phyloP scores from a whole-genome alignment of 2,329 filamentous ascomycete species.

The Intubia oerlemansii region DNA sequence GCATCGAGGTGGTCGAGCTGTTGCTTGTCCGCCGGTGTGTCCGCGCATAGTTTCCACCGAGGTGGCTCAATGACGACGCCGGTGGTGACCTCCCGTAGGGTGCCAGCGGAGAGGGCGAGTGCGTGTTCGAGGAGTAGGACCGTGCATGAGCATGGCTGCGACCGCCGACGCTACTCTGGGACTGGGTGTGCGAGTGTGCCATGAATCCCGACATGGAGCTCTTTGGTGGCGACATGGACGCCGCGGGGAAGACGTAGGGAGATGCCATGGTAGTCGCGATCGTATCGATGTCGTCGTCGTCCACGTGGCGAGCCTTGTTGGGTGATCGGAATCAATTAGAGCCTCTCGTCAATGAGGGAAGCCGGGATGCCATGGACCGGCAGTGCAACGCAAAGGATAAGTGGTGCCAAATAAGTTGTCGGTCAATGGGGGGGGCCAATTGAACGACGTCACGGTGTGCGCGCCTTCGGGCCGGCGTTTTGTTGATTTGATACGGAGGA shows the following conservation, averaged over 20 bases:
- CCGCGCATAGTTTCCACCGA: constrained; percentile 2
- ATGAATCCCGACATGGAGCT: constrained; percentile 14
- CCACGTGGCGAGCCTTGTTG: not conserved
- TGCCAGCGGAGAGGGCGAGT: constrained; percentile 19
- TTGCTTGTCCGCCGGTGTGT: constrained; percentile 9
- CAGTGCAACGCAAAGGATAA: too few species aligned
- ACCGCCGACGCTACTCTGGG: too few species aligned
- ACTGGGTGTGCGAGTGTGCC: too few species aligned
- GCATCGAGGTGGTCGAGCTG: constrained; percentile 6
- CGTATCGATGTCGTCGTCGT: not conserved
- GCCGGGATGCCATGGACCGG: too few species aligned
- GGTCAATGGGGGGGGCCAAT: too few species aligned
- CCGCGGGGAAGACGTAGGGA: constrained; percentile 29
- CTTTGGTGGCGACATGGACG: constrained; percentile 22
- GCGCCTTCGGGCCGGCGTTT: too few species aligned
- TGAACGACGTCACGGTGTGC: too few species aligned
- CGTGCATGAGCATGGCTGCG: constrained; percentile 14
- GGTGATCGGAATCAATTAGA: too few species aligned
- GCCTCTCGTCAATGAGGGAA: too few species aligned
- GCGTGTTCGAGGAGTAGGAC: constrained; percentile 14
- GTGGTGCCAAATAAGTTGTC: too few species aligned
- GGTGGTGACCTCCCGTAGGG: constrained; percentile 14
- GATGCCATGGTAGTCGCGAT: constrained; percentile 22
- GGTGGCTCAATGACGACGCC: constrained; percentile 7
- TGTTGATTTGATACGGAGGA: too few species aligned